Evolutionary conservation across 805 yeast genomes (phyloP), one percentile per base, ranked within the genome.

Genomic region (Nakazawaea wyomingensis): DNA sequence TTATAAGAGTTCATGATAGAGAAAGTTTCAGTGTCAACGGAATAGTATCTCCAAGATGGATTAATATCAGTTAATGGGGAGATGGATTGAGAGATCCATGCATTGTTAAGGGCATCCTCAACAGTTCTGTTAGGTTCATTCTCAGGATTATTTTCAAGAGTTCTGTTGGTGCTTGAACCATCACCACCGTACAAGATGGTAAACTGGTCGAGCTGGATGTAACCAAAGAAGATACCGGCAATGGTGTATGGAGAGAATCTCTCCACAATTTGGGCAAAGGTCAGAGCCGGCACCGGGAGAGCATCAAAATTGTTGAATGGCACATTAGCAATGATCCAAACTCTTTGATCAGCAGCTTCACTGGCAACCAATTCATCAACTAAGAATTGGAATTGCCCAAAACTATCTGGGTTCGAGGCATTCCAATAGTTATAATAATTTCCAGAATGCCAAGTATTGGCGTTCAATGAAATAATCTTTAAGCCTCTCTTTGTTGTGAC

Each of bases 1-100:
- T 79, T 80, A 61, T 59, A 70, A 2, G 80, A 66, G 54, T 82
- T 78, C 70, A 79, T 68, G 46, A 82, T 65, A 49, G 74, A 74
- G 62, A 79, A 80, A 5, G 85, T 72, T 49, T 71, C 60, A 18
- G 72, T 61, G 55, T 82, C 87, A 42, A 82, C 80, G 50, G 77
- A 78, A 53, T 82, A 83, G 61, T 80, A 81, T 57, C 85, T 72
- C 84, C 86, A 82, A 17, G 80, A 72, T 5, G 90, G 90, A 56
- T 82, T 82, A 50, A 73, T 69, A 39, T 76, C 68, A 6, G 66
- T 60, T 54, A 69, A 67, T 7, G 88, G 85, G 6, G 87, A 80
- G 31, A 82, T 74, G 0, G 86, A 77, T 46, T 79, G 88, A 3
- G 76, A 71, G 44, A 82, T 69, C 80, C 82, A 81, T 1, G 83